A percentile compares a stretch with the other conserved stretches of the same genome.
Conservation (phyloP, 2,329 filamentous ascomycete species). For the Fusarium pininemorale region DNA sequence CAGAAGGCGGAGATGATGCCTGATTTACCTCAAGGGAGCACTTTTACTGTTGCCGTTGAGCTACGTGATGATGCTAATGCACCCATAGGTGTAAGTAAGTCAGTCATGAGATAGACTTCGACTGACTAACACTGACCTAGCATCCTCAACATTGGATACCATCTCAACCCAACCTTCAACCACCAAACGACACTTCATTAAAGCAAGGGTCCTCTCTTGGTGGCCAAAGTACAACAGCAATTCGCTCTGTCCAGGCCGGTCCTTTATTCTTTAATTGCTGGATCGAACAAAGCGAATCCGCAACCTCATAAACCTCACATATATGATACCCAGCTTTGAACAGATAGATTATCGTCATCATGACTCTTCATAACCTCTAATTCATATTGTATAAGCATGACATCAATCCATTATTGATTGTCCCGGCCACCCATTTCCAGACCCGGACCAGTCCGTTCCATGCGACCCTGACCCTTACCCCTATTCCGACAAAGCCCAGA, state of each 20-base stretch:
- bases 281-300: conserved; percentile 57
- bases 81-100: conserved; percentile 64
- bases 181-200: conserved; percentile 44
- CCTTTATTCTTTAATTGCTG: conserved; percentile 73
- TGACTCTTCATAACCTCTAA: conserved; percentile 38
- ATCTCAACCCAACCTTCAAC: conserved; percentile 58
- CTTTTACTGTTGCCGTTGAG: conserved; percentile 81
- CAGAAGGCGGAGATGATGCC: conserved; percentile 66
- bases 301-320: background rate
- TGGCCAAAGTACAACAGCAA: conserved; percentile 56
- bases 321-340: conserved; percentile 15
- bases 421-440: conserved; percentile 32
- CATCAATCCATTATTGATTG: conserved; percentile 23
- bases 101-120: conserved; percentile 5
- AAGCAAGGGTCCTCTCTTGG: conserved; percentile 45
- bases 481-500: conserved; percentile 33
- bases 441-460: conserved; percentile 29
- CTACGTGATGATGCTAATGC: conserved; percentile 67
- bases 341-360: conserved; percentile 36
- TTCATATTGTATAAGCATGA: conserved; percentile 33
- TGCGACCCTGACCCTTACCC: conserved; percentile 31
- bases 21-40: conserved; percentile 70
- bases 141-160: conserved; percentile 71
- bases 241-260: conserved; percentile 65
- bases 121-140: conserved; percentile 43